These are phyloP conservation scores for Drosera spatulata DNA, from an alignment of 179 eudicot species.

Conservation along the genomic window DNA sequence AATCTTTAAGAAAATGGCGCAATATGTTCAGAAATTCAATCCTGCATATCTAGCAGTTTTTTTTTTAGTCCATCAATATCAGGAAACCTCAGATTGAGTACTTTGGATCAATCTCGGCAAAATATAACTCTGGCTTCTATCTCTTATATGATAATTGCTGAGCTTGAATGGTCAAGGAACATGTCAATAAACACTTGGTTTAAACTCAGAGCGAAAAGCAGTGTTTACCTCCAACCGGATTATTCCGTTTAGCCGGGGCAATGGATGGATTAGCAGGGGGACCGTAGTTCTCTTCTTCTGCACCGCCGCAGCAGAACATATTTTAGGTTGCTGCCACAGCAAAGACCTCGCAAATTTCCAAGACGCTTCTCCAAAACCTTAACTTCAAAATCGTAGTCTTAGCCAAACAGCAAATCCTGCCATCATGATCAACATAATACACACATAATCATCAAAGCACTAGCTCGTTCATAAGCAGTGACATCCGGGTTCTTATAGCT, in stretches of 20 bases:
- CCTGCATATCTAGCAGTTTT: slow-evolving; percentile 73
- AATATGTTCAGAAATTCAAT: slow-evolving; percentile 31
- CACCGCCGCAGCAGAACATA: slow-evolving; percentile 90
- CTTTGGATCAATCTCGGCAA: not conserved
- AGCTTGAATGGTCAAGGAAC: not conserved
- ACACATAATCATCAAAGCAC: too few relatives aligned
- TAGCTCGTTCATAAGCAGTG: too few relatives aligned
- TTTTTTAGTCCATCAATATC: too few relatives aligned
- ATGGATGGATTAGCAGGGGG: slow-evolving; percentile 58
- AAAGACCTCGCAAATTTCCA: not conserved
- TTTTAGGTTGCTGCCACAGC: slow-evolving; percentile 25
- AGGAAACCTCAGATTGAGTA: not conserved
- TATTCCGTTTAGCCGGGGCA: slow-evolving; percentile 62
- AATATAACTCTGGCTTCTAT: too few relatives aligned
- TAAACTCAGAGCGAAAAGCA: not conserved
- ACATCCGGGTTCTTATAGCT: too few relatives aligned
- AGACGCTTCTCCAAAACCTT: too few relatives aligned
- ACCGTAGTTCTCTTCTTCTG: slow-evolving; percentile 61
- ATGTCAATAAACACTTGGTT: not conserved
- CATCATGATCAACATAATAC: too few relatives aligned
- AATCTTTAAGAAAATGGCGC: not conserved
- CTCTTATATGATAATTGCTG: too few relatives aligned
- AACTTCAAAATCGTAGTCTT: too few relatives aligned
- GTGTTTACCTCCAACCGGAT: slow-evolving; percentile 34
- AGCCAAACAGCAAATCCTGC: too few relatives aligned